Percentiles rank a stretch among this genome's conserved stretches.
phyloP scores from a whole-genome alignment of 2,329 filamentous ascomycete species.

The Penicillium aurantiogriseum region DNA sequence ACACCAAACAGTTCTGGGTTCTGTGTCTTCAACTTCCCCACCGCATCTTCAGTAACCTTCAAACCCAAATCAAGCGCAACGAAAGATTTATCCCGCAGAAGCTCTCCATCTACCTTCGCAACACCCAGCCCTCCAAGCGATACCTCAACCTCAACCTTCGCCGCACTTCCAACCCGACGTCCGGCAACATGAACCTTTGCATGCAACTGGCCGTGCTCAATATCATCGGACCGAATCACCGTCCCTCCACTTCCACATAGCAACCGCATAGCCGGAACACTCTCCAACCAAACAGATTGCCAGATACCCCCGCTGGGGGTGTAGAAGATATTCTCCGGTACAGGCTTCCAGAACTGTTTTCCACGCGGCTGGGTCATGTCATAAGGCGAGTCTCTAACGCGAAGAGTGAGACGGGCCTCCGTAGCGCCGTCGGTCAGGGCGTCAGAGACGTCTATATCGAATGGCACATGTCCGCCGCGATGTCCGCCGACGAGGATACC shows the following conservation, averaged over 20 bases:
- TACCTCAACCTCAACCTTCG: slow-evolving; percentile 53
- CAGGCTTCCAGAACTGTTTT: slow-evolving; percentile 63
- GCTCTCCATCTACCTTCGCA: slow-evolving; percentile 43
- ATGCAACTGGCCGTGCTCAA: slow-evolving; percentile 53
- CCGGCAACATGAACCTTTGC: slow-evolving; percentile 51
- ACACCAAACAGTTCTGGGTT: slow-evolving; percentile 34
- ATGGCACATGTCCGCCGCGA: slow-evolving; percentile 62
- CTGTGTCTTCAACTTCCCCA: slow-evolving; percentile 3
- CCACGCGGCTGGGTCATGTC: slow-evolving; percentile 65
- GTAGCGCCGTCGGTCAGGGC: slow-evolving; percentile 12
- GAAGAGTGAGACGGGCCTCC: slow-evolving; percentile 51
- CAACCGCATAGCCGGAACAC: slow-evolving; percentile 51
- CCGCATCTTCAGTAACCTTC: slow-evolving; percentile 44
- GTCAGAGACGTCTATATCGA: slow-evolving; percentile 58
- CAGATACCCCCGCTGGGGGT: slow-evolving; percentile 71
- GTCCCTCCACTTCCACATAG: slow-evolving; percentile 60
- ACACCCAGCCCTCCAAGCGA: slow-evolving; percentile 52
- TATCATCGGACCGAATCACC: slow-evolving; percentile 56
- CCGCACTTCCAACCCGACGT: slow-evolving; percentile 37
- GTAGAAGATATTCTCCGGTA: slow-evolving; percentile 62
- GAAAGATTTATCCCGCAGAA: slow-evolving; percentile 53
- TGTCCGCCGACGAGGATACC: slow-evolving; percentile 52
- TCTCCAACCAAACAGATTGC: slow-evolving; percentile 71
- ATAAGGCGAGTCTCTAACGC: slow-evolving; percentile 63
- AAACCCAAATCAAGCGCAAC: slow-evolving; percentile 51